Evolutionary conservation across 2,329 filamentous ascomycete species (phyloP).

Genomic region (Penicillium sp.): DNA sequence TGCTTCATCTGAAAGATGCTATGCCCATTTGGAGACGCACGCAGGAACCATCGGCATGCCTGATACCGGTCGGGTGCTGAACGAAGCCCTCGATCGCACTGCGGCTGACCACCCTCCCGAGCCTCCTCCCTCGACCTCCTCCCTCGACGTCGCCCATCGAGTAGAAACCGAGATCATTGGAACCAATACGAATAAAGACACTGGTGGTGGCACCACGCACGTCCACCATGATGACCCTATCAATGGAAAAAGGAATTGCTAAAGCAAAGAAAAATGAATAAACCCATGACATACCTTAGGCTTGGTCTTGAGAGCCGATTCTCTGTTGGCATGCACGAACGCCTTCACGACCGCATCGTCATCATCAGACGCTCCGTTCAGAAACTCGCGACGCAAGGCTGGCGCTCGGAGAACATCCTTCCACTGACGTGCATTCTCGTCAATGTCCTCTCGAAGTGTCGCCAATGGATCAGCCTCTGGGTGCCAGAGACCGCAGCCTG

Average conservation of each 20-base stretch:
- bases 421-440: constrained; percentile 71
- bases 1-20: not conserved
- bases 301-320: constrained; percentile 78
- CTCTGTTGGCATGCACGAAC: constrained; percentile 71
- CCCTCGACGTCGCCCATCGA: not conserved
- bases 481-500: constrained; percentile 79
- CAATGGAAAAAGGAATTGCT: not conserved
- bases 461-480: constrained; percentile 70
- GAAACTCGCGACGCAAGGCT: constrained; percentile 66
- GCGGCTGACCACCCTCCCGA: not conserved
- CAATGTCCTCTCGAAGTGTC: constrained; percentile 72
- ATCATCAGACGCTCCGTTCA: constrained; percentile 59
- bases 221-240: not conserved
- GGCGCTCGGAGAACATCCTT: constrained; percentile 67
- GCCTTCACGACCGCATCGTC: constrained; percentile 67
- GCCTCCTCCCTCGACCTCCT: not conserved
- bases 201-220: not conserved
- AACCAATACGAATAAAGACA: not conserved
- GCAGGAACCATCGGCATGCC: not conserved
- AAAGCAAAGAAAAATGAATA: constrained; percentile 20
- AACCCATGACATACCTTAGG: constrained; percentile 67
- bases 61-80: not conserved
- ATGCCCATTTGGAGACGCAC: not conserved
- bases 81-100: constrained; percentile 10
- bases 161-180: constrained; percentile 13